Evolutionary conservation across 306 rosid species (phyloP), one percentile per base, ranked within the genome.

Genomic region (Neltuma alba): DNA sequence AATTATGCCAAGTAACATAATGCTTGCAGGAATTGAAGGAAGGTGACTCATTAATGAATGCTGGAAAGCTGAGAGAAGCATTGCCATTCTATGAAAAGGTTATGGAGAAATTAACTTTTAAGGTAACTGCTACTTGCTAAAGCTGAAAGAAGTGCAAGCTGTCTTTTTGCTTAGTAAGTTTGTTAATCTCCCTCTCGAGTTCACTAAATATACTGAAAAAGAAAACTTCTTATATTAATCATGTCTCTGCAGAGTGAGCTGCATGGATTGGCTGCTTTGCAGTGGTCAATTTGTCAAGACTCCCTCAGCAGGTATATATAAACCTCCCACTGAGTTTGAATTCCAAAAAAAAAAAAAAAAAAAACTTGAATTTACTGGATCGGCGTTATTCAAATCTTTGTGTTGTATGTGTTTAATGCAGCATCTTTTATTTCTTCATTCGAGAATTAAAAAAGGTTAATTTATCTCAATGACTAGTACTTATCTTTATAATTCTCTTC

Each of bases 221-320:
- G 63, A 33, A 75, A 41, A 75, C n/a, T 23, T 64, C n/a, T 64
- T 21, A 12, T 73, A 61, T 80, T 83, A 34, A 84, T 74, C 67
- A 57, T 87, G 80, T 69, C 70, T 81, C 64, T 74, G 84, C 96
- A 94, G 98, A 92, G 92, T 57, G 93, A 94, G 81, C 93, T 94
- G 75, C 91, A 94, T 74, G 98, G 98, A 64, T 79, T 89, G 63
- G 97, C 98, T 83, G 98, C 98, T 84, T 82, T 94, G 89, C 97
- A 92, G 79, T 92, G 97, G 97, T 85, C 97, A 23, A 92, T 92
- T 81, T 94, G 95, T 87, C 91, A 76, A 83, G 98, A 94, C 85
- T 94, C 98, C 40, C 93, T 94, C 66, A 76, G 38, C 41, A 91
- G 97, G 98, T 91, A 90, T 58, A 52, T 55, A 15, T 44, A 42